A percentile compares a stretch with the other conserved stretches of the same genome.
phyloP scores from a whole-genome alignment of 1,284 basidiomycete genomes.

The Ganoderma lucidum region DNA sequence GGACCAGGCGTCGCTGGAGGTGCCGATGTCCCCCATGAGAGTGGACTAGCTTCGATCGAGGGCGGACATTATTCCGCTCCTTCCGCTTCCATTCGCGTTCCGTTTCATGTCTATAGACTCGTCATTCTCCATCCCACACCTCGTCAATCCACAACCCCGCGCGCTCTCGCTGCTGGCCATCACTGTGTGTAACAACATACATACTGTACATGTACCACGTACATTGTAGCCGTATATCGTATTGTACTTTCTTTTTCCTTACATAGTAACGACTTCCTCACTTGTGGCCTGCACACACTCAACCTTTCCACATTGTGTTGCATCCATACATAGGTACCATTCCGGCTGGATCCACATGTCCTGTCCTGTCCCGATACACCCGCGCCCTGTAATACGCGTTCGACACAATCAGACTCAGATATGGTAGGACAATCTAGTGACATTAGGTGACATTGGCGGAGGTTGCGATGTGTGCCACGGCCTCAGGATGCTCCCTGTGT shows the following conservation, averaged over 20 bases:
- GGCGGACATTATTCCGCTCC: neutral
- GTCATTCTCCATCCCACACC: neutral
- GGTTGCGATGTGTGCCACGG: too few relatives aligned
- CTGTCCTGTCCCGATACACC: neutral
- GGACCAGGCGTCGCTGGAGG: constrained; percentile 27
- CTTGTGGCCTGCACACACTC: constrained; percentile 4
- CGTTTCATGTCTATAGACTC: neutral
- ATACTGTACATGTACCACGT: constrained; percentile 9
- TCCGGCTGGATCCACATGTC: neutral
- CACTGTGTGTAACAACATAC: constrained; percentile 15
- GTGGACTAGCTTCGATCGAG: constrained; percentile 32
- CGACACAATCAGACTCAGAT: neutral
- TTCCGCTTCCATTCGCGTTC: neutral
- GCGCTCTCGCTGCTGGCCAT: constrained; percentile 11
- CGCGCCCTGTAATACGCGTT: neutral
- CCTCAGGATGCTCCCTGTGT: too few relatives aligned
- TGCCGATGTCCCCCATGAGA: constrained; percentile 42
- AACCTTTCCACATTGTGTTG: neutral
- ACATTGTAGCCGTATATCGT: constrained; percentile 12
- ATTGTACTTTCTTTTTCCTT: constrained; percentile 9
- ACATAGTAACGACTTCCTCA: neutral
- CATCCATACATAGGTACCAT: neutral
- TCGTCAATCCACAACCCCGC: neutral
- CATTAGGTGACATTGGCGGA: neutral
- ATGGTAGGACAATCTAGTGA: neutral